Percentiles rank a stretch among this genome's conserved stretches.
Conservation (phyloP, 2,329 filamentous ascomycete species). For the Pseudocercospora crystallina region DNA sequence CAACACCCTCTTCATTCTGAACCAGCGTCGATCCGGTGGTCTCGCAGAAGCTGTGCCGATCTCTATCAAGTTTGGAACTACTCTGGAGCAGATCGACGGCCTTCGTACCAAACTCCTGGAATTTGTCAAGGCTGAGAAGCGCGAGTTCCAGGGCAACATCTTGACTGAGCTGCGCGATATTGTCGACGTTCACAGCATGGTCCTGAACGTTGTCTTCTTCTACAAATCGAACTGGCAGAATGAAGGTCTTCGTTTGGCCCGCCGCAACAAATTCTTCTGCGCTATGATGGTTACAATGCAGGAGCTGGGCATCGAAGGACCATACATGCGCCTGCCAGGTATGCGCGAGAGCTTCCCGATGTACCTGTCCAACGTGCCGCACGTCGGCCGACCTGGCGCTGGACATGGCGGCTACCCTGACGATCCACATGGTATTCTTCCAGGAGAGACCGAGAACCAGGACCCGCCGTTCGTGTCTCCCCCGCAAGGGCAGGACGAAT, state of each 20-base stretch:
- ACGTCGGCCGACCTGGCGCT: conserved; percentile 43
- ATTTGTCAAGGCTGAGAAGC: conserved; percentile 81
- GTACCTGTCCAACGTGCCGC: conserved; percentile 57
- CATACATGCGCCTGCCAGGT: conserved; percentile 70
- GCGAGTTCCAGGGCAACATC: conserved; percentile 83
- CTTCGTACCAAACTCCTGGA: conserved; percentile 78
- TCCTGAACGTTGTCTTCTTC: conserved; percentile 91
- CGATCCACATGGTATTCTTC: conserved; percentile 41
- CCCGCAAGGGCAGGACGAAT: conserved; percentile 19
- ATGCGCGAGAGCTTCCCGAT: conserved; percentile 66
- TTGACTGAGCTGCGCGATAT: conserved; percentile 80
- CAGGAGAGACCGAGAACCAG: conserved; percentile 22
- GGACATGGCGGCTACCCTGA: conserved; percentile 47
- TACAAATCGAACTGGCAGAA: conserved; percentile 98
- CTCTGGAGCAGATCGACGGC: conserved; percentile 75
- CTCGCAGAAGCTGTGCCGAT: conserved; percentile 84
- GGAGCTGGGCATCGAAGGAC: conserved; percentile 80
- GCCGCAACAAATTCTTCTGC: conserved; percentile 92
- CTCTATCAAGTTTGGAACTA: conserved; percentile 84
- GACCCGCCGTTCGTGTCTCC: conserved; percentile 47
- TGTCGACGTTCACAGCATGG: conserved; percentile 79
- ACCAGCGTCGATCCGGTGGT: conserved; percentile 85
- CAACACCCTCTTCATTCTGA: conserved; percentile 86
- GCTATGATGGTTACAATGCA: conserved; percentile 85
- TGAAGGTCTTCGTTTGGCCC: conserved; percentile 81